phyloP scores from a whole-genome alignment of 2,329 filamentous ascomycete species.

The Pyrenochaeta sp. region DNA sequence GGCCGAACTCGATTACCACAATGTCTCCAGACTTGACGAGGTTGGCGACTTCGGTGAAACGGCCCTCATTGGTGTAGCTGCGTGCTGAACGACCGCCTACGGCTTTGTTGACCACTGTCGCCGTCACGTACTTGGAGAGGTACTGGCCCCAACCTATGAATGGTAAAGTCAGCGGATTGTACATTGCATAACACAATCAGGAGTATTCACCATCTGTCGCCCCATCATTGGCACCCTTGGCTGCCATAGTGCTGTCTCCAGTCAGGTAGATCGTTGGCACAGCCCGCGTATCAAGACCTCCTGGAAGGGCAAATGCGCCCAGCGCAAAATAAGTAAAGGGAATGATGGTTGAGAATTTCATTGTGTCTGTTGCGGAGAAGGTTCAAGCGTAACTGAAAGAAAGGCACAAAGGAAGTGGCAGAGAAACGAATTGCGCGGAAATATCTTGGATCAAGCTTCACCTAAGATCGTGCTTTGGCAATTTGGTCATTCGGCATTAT shows the following conservation, averaged over 20 bases:
- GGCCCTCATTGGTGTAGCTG: constrained; percentile 5
- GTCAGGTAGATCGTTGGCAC: constrained; percentile 1
- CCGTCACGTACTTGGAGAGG: constrained; percentile 1
- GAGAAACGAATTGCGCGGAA: neutral
- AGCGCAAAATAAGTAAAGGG: neutral
- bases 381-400: neutral
- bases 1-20: constrained; percentile 4
- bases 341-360: neutral
- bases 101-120: constrained; percentile 3
- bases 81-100: constrained; percentile 1
- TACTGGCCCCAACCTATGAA: neutral
- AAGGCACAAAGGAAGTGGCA: neutral
- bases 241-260: constrained; percentile 5
- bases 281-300: constrained; percentile 1
- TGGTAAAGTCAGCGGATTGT: neutral
- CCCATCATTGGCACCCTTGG: constrained; percentile 5
- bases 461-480: neutral
- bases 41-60: neutral
- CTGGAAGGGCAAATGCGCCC: neutral
- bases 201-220: constrained; percentile 1
- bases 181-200: neutral
- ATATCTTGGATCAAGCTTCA: neutral
- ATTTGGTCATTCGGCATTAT: neutral
- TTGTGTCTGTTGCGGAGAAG: neutral
- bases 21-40: constrained; percentile 7